These are phyloP conservation scores for Hypoxylon rickii DNA, from an alignment of 495 filamentous ascomycete genomes.

Conservation along the genomic window DNA sequence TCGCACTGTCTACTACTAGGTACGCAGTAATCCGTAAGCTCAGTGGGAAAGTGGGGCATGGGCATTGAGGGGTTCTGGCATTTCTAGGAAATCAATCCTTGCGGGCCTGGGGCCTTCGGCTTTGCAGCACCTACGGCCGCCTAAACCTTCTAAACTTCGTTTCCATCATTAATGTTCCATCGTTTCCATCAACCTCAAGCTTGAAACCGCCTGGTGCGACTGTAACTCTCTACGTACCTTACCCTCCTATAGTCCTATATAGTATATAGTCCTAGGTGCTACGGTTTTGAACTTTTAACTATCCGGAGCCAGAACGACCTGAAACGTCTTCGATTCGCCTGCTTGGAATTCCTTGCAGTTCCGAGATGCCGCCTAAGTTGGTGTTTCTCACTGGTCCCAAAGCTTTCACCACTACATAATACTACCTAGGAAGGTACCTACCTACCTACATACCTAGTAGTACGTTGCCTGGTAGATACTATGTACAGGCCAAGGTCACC, in stretches of 20 bases:
- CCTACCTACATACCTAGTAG: too few species aligned
- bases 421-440: background rate
- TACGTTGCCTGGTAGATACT: too few species aligned
- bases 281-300: too few species aligned
- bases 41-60: background rate
- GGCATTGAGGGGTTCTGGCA: constrained; percentile 9
- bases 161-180: too few species aligned
- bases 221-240: too few species aligned
- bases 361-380: constrained; percentile 10
- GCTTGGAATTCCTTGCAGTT: background rate
- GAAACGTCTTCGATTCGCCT: constrained; percentile 27
- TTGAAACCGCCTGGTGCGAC: too few species aligned
- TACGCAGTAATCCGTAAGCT: too few species aligned
- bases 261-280: too few species aligned
- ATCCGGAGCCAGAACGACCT: constrained; percentile 13
- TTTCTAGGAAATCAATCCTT: background rate
- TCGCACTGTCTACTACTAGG: constrained; percentile 12
- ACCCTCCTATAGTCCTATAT: too few species aligned
- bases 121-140: background rate
- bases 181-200: too few species aligned
- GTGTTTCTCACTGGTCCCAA: too few species aligned
- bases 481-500: too few species aligned
- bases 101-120: background rate
- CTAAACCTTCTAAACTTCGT: constrained; percentile 16
- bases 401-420: background rate